Conservation (phyloP, 345 rosid species). For the Acer saccharum region DNA sequence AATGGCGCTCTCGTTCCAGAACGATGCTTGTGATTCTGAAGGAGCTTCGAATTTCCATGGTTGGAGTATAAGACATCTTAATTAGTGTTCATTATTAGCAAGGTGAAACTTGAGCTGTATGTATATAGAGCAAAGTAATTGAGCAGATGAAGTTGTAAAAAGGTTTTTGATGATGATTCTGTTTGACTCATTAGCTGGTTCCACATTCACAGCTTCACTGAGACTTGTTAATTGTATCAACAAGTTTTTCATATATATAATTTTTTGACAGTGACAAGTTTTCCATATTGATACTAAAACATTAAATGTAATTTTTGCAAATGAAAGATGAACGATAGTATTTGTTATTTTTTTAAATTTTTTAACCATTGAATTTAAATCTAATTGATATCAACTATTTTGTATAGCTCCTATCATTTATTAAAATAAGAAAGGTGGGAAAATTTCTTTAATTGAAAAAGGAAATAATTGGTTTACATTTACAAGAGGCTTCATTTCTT, state of each 20-base stretch:
- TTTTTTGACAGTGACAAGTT: background rate
- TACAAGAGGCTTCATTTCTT: background rate
- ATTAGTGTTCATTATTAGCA: background rate
- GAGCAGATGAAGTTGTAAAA: background rate
- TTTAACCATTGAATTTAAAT: too few species aligned
- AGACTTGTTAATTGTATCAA: too few species aligned
- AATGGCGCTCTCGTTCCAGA: background rate
- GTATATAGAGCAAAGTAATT: background rate
- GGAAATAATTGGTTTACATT: background rate
- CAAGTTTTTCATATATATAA: too few species aligned
- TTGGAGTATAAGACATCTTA: background rate
- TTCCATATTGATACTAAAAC: background rate
- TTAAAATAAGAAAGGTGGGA: too few species aligned
- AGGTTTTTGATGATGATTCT: background rate
- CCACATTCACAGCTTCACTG: too few species aligned
- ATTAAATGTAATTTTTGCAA: background rate
- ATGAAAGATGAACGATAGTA: background rate
- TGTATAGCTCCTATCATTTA: too few species aligned
- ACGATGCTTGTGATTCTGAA: too few species aligned
- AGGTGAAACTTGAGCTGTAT: background rate
- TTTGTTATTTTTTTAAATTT: too few species aligned
- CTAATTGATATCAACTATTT: too few species aligned
- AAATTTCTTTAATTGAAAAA: too few species aligned
- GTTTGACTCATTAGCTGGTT: background rate
- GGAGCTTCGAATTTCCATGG: background rate